Evolutionary conservation across 345 rosid genomes (phyloP), one percentile per base, ranked within the genome.

Genomic region (Eucalyptus albens): DNA sequence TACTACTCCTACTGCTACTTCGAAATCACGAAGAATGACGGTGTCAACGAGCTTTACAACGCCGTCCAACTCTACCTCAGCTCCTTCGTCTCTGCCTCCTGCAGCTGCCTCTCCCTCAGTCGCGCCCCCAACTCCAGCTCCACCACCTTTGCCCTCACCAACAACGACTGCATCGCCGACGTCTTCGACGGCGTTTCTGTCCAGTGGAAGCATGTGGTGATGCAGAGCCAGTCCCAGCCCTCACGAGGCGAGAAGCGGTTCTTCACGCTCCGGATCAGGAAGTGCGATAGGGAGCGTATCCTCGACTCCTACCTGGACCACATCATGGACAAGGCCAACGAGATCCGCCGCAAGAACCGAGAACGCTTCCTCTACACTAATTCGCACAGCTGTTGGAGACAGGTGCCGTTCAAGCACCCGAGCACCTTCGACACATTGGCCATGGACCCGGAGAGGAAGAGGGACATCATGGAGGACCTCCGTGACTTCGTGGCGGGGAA

Each of bases 31-130:
- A 98, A 97, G 90, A 96, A 95, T 82, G 97, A 97, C 90, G 99
- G 99, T 69, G 97, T 97, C 26, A 96, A 97, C 95, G 99, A 97
- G 83, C 99, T 97, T 89, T 97, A 97, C 94, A 93, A 93, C 96
- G 99, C 99, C 19, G 97, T 96, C 89, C 99, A 97, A 92, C 96
- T 97, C 50, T 97, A 97, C 93, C 90, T 97, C 1, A 95, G 97
- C 94, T 94, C 97, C 69, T 95, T 94, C 37, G 94, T 94, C 40
- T 96, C 97, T 50, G 90, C 93, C 93, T 91, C 95, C 86, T 97
- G 97, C 11, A 95, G 94, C 97, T 97, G 97, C 50, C 59, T 96
- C 77, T 95, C 96, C 90, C 97, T 97, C 88, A 95, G 99, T 7
- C 96, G 99, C 33, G 94, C 99, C 60, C 94, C 94, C 87, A 97